Evolutionary conservation across 2,329 filamentous ascomycete species (phyloP).

Genomic region (Penicillium concentricum): DNA sequence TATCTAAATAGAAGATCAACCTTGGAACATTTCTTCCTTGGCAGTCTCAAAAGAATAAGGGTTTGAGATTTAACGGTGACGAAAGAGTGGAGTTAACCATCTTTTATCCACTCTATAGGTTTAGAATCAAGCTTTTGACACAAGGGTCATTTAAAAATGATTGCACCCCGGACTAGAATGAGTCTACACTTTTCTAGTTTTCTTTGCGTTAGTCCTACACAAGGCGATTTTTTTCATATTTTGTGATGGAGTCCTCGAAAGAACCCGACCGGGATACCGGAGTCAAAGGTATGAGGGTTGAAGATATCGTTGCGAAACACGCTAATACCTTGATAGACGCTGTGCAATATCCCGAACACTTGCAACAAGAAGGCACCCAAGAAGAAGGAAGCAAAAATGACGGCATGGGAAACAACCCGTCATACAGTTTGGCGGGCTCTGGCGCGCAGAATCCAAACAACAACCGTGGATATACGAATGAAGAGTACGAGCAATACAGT

Average conservation of each 20-base stretch:
- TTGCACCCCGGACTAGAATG: too few species aligned
- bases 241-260: neutral
- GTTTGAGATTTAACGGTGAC: neutral
- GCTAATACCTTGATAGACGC: neutral
- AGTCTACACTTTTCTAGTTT: too few species aligned
- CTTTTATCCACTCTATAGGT: neutral
- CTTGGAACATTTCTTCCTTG: neutral
- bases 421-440: constrained; percentile 13
- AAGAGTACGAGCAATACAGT: constrained; percentile 38
- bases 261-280: neutral
- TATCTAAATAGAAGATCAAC: neutral
- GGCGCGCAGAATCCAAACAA: constrained; percentile 11
- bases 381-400: constrained; percentile 14
- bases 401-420: constrained; percentile 9
- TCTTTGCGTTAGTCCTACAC: too few species aligned
- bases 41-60: neutral
- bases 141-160: neutral
- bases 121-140: neutral
- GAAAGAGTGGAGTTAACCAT: neutral
- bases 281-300: neutral
- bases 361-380: constrained; percentile 7
- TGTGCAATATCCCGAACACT: neutral
- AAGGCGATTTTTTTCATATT: neutral
- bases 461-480: neutral
- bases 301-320: neutral